These are phyloP conservation scores for Nicotiana knightiana DNA, from an alignment of 257 asterid species.

Conservation along the genomic window DNA sequence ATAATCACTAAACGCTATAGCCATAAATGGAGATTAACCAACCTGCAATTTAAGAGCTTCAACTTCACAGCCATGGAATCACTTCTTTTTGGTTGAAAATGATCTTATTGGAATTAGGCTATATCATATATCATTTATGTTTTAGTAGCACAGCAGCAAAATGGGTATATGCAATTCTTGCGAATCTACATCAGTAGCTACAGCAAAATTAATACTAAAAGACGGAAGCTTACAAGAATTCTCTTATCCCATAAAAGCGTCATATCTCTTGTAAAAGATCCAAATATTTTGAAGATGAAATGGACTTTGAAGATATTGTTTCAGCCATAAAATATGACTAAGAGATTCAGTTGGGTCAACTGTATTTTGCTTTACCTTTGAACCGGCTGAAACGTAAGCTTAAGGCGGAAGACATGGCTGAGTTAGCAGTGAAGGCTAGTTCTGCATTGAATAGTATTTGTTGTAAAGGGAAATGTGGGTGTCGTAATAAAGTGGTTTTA, in stretches of 20 bases:
- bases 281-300: slow-evolving; percentile 64
- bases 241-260: slow-evolving; percentile 66
- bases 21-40: no score
- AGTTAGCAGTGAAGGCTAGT: slow-evolving; percentile 92
- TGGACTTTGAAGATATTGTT: slow-evolving; percentile 70
- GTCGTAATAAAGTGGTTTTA: slow-evolving; percentile 29
- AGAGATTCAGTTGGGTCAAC: slow-evolving; percentile 70
- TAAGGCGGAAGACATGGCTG: slow-evolving; percentile 88
- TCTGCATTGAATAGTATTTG: slow-evolving; percentile 54
- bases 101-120: no score
- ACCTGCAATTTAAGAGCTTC: no score
- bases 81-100: no score
- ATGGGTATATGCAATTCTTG: slow-evolving; percentile 92
- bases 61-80: no score
- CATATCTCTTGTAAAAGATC: slow-evolving; percentile 55
- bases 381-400: slow-evolving; percentile 49
- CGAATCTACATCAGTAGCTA: slow-evolving; percentile 59
- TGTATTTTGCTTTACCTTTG: slow-evolving; percentile 82
- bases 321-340: slow-evolving; percentile 65
- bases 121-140: no score
- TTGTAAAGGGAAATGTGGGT: slow-evolving; percentile 52
- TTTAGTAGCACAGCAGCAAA: neutral
- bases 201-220: slow-evolving; percentile 59
- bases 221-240: slow-evolving; percentile 85
- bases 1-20: no score